Evolutionary conservation across 768 basidiomycete species (phyloP).

Genomic region (Nevesoporus exiguus): DNA sequence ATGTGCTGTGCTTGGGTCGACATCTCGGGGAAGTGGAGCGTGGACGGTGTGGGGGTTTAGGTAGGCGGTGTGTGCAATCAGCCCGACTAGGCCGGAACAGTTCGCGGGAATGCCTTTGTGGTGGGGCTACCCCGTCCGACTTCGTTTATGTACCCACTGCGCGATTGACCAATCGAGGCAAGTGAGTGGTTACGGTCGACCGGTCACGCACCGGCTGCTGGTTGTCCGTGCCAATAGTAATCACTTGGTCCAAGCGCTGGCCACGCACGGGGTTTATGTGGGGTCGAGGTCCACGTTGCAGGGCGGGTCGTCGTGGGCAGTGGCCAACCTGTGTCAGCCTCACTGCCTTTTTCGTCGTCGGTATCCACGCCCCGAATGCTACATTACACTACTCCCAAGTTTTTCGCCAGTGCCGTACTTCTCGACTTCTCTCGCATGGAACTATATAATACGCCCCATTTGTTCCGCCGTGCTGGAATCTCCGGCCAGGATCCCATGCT

Average conservation of each 20-base stretch:
- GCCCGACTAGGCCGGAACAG: background rate
- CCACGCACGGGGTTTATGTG: background rate
- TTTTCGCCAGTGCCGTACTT: too few species aligned
- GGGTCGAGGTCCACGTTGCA: background rate
- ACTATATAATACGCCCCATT: background rate
- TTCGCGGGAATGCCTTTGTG: background rate
- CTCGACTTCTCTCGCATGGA: too few species aligned
- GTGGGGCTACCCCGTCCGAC: background rate
- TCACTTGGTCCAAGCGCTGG: background rate
- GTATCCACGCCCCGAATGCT: background rate
- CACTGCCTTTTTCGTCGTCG: background rate
- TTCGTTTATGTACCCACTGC: constrained; percentile 12
- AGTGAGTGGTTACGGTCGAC: too few species aligned
- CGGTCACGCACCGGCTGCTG: constrained; percentile 9
- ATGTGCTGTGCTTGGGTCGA: constrained; percentile 19
- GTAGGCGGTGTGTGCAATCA: background rate
- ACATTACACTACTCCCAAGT: too few species aligned
- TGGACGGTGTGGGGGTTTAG: background rate
- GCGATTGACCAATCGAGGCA: background rate
- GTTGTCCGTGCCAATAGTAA: constrained; percentile 1
- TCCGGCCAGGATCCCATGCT: background rate
- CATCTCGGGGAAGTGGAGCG: constrained; percentile 13
- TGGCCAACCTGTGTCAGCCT: background rate
- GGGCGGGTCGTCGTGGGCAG: background rate
- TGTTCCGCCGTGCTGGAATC: background rate